Evolutionary conservation across 106 monocot genomes (phyloP).

Genomic region (Xerophyta viscosa): DNA sequence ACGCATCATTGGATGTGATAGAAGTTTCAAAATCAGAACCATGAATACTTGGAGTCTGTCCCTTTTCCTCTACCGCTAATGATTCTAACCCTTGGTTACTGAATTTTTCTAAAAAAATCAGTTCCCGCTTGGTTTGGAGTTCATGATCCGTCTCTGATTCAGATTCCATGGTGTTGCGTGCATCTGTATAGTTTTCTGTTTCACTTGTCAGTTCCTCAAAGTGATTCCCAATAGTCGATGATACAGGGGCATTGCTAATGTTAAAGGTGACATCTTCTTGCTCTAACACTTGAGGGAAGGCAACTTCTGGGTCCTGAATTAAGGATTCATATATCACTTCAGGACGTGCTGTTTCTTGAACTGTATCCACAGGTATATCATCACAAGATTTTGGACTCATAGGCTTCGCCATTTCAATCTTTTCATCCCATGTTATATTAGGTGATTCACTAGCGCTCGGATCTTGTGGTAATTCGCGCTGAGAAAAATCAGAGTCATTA

Average conservation of each 20-base stretch:
- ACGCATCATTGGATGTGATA: slow-evolving; percentile 7
- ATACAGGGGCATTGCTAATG: background rate
- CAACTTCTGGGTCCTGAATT: slow-evolving; percentile 13
- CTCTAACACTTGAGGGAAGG: slow-evolving; percentile 6
- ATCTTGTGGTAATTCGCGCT: slow-evolving; percentile 16
- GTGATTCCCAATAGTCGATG: slow-evolving; percentile 12
- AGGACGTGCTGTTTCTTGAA: slow-evolving; percentile 17
- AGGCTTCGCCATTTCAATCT: slow-evolving; percentile 35
- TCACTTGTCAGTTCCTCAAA: slow-evolving; percentile 45
- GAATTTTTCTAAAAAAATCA: too few species aligned
- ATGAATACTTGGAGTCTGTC: slow-evolving; percentile 5
- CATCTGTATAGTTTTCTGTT: slow-evolving; percentile 68
- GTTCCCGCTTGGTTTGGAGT: slow-evolving; percentile 39
- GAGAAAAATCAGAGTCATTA: slow-evolving; percentile 16
- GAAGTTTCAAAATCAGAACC: slow-evolving; percentile 18
- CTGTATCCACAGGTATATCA: slow-evolving; percentile 20
- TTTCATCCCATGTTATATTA: slow-evolving; percentile 64
- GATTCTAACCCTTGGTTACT: slow-evolving; percentile 14
- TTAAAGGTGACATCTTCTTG: slow-evolving; percentile 28
- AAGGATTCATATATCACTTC: slow-evolving; percentile 14
- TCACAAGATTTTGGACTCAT: slow-evolving; percentile 29
- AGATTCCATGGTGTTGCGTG: slow-evolving; percentile 53
- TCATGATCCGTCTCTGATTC: slow-evolving; percentile 56
- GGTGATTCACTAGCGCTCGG: slow-evolving; percentile 23
- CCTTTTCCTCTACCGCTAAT: slow-evolving; percentile 3